Evolutionary conservation across 192 early-diverging fungal species (phyloP).

Genomic region (Entophlyctis helioformis): DNA sequence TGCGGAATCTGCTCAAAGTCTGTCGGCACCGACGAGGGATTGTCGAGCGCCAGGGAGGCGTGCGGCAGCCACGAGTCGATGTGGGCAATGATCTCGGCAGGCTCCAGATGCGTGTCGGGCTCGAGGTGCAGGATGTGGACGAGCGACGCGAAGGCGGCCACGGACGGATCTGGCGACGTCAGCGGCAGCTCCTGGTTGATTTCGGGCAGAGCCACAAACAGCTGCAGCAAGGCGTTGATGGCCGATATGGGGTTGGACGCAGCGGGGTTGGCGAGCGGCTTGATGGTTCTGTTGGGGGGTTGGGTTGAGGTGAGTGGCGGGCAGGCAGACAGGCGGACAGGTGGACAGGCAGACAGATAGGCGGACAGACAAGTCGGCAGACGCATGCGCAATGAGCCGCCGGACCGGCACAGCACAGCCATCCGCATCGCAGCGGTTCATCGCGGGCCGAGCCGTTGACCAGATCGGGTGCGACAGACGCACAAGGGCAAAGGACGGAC

Average conservation of each 20-base stretch:
- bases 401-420: too few species aligned
- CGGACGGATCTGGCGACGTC: background rate
- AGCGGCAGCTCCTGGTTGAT: constrained; percentile 16
- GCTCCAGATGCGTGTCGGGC: background rate
- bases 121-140: constrained; percentile 7
- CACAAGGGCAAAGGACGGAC: background rate
- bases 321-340: too few species aligned
- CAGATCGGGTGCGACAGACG: too few species aligned
- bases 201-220: constrained; percentile 2
- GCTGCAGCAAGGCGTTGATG: constrained; percentile 16
- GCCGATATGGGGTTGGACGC: constrained; percentile 4
- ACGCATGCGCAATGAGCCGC: too few species aligned
- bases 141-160: constrained; percentile 7
- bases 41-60: background rate
- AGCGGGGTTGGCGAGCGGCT: constrained; percentile 4
- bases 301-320: background rate
- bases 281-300: background rate
- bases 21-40: background rate
- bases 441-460: too few species aligned
- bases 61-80: constrained; percentile 9
- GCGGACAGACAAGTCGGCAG: too few species aligned
- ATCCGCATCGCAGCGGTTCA: too few species aligned
- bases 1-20: background rate
- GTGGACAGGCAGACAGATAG: too few species aligned
- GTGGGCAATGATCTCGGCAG: background rate